phyloP scores from a whole-genome alignment of 2,329 filamentous ascomycete species.

The Pseudodiploospora longispora region DNA sequence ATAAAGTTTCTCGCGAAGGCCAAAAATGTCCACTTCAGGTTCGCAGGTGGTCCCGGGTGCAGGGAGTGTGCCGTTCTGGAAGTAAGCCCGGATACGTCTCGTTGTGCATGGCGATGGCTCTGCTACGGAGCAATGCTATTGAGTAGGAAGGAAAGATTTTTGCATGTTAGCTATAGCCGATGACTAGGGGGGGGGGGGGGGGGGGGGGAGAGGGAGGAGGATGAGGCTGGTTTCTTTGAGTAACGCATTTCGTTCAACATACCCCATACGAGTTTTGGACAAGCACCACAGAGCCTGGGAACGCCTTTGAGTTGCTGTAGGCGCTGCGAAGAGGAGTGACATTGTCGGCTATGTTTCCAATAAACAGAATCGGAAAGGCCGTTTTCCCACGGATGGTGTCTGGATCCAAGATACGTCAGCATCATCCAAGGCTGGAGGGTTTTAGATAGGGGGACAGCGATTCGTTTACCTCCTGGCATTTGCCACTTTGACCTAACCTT shows the following conservation, averaged over 20 bases:
- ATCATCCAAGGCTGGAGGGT: neutral
- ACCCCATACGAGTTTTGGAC: constrained; percentile 44
- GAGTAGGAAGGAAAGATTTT: neutral
- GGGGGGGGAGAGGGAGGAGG: neutral
- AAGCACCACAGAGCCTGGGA: constrained; percentile 37
- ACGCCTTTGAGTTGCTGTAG: constrained; percentile 34
- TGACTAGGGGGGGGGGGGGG: neutral
- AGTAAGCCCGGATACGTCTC: constrained; percentile 32
- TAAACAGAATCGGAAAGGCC: constrained; percentile 35
- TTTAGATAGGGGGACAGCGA: neutral
- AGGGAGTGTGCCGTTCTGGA: constrained; percentile 39
- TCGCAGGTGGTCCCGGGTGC: constrained; percentile 36
- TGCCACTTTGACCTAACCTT: constrained; percentile 30
- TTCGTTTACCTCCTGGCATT: constrained; percentile 23
- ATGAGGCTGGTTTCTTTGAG: neutral
- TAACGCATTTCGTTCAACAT: constrained; percentile 15
- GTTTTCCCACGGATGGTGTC: constrained; percentile 23
- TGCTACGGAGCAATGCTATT: constrained; percentile 41
- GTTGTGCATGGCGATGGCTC: constrained; percentile 37
- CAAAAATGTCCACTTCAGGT: constrained; percentile 36
- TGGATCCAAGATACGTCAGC: neutral
- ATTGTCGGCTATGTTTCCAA: constrained; percentile 38
- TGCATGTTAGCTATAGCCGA: neutral
- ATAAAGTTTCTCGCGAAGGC: constrained; percentile 10
- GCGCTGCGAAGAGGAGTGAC: constrained; percentile 40